Percentiles rank a stretch among this genome's conserved stretches.
Evolutionary conservation across 2,329 filamentous ascomycete species (phyloP).

Genomic region (Zymoseptoria brevis): DNA sequence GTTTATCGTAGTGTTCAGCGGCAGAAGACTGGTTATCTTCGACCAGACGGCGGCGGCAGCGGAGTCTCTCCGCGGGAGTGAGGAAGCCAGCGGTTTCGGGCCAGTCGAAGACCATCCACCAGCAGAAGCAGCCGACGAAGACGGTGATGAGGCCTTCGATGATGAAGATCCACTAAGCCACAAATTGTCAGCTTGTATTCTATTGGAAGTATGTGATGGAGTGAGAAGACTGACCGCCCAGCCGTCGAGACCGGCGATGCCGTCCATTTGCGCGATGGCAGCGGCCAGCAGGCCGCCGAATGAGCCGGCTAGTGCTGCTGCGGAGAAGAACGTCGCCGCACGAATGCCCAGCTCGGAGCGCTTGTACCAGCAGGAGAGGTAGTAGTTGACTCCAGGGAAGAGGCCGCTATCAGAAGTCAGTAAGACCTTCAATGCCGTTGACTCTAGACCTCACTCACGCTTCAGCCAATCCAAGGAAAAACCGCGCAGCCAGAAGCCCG

Average conservation of each 20-base stretch:
- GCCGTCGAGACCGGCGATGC: conserved; percentile 44
- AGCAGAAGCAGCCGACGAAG: conserved; percentile 41
- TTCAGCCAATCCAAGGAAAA: conserved; percentile 27
- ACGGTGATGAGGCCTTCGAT: conserved; percentile 58
- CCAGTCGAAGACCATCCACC: conserved; percentile 44
- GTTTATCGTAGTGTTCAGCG: conserved; percentile 21
- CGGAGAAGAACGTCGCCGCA: conserved; percentile 73
- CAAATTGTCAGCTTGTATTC: background rate
- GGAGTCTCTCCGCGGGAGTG: conserved; percentile 32
- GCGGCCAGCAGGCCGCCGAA: conserved; percentile 69
- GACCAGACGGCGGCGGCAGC: conserved; percentile 20
- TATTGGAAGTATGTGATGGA: conserved; percentile 24
- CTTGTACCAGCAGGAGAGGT: conserved; percentile 78
- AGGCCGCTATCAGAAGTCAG: conserved; percentile 6
- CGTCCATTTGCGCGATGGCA: conserved; percentile 62
- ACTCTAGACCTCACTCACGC: conserved; percentile 2
- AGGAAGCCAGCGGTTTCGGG: conserved; percentile 53
- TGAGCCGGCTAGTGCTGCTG: conserved; percentile 69
- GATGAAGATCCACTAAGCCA: conserved; percentile 27
- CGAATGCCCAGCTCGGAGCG: conserved; percentile 60
- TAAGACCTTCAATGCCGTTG: background rate
- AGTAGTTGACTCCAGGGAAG: conserved; percentile 71
- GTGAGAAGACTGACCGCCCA: conserved; percentile 22
- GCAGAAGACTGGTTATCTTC: conserved; percentile 21
- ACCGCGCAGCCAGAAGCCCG: conserved; percentile 24